Base-by-base conservation (phyloP, 2,329 filamentous ascomycete genomes). In the Ophiostoma quercus region DNA sequence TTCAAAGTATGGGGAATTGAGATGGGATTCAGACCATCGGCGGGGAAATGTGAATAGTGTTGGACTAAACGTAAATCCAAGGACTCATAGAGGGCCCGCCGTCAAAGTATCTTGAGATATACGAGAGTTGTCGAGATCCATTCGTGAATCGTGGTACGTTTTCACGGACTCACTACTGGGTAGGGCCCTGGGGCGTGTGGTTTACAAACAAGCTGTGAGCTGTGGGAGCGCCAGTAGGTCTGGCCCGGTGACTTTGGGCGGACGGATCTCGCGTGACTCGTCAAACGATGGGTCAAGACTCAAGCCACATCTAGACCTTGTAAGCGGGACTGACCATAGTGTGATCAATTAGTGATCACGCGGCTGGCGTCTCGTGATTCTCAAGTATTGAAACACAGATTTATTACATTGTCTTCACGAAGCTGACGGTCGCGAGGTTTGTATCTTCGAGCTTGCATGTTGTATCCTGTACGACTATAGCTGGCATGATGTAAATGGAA, bases 181-280 rank as follows among this genome's bases (percentile, higher is more conserved):
- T 29, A 29, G 4, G 16, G 43, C 43, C 43, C 16, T 7, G 43
- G 43, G 43, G 43, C 43, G 43, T 47, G 16, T 47, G 19, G 6
- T 47, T 47, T 19, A 47, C 43, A n/a, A 19, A 41, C 11, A 41
- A 19, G 43, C 16, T 47, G 14, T 65, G 25, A 19, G 32, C 19
- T 47, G 41, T 54, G 71, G 66, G 60, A 68, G 67, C 43, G 43
- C 67, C 71, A 69, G 70, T 32, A 71, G 11, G 57, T 34, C 66
- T 47, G 57, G 60, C 34, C 69, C 22, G 69, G 47, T 71, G 71
- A 72, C 71, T 66, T 32, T 14, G 65, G 67, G 66, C 68, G 68
- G 68, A 68, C 66, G 34, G 62, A 22, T n/a, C 68, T 68, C 69
- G 71, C 71, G 71, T 72, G 69, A 72, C 69, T 68, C 29, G 66